Percentiles rank a stretch among this genome's conserved stretches.
These are phyloP conservation scores for Byssothecium circinans DNA, from an alignment of 2,329 filamentous ascomycete genomes.

Conservation along the genomic window DNA sequence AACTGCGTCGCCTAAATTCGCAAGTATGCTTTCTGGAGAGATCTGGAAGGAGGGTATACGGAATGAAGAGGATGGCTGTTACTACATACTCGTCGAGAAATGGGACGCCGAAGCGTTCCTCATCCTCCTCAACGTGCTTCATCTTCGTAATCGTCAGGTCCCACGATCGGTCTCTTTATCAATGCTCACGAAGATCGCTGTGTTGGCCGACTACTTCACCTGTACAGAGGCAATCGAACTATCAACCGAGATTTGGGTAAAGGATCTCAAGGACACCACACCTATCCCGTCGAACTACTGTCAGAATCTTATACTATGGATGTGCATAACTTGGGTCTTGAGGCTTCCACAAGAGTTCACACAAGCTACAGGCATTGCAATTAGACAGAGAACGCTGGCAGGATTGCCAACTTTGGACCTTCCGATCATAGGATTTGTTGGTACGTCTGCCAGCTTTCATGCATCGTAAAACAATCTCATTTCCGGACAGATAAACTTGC, in stretches of 20 bases:
- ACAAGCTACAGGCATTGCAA: conserved; percentile 9
- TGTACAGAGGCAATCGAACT: conserved; percentile 49
- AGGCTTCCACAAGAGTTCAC: conserved; percentile 11
- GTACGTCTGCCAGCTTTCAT: too few relatives aligned
- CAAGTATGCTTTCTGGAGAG: too few relatives aligned
- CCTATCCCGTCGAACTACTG: conserved; percentile 11
- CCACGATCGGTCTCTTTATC: conserved; percentile 45
- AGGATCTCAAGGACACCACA: conserved; percentile 13
- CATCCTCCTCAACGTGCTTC: conserved; percentile 51
- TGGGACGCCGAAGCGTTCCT: conserved; percentile 45
- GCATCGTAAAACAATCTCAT: too few relatives aligned
- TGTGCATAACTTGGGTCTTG: conserved; percentile 25
- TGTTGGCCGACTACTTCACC: conserved; percentile 49
- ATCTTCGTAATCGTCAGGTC: conserved; percentile 47
- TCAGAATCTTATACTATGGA: conserved; percentile 24
- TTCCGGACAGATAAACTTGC: too few relatives aligned
- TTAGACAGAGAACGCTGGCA: conserved; percentile 3
- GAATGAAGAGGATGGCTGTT: too few relatives aligned
- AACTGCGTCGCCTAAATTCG: too few relatives aligned
- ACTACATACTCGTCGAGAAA: conserved; percentile 14
- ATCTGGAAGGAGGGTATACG: too few relatives aligned
- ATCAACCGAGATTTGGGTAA: conserved; percentile 48
- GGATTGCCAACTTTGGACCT: conserved; percentile 2
- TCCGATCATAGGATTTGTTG: neutral
- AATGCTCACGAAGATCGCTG: conserved; percentile 49